phyloP scores from a whole-genome alignment of 495 filamentous ascomycete species.

The Penicilliopsis zonata region DNA sequence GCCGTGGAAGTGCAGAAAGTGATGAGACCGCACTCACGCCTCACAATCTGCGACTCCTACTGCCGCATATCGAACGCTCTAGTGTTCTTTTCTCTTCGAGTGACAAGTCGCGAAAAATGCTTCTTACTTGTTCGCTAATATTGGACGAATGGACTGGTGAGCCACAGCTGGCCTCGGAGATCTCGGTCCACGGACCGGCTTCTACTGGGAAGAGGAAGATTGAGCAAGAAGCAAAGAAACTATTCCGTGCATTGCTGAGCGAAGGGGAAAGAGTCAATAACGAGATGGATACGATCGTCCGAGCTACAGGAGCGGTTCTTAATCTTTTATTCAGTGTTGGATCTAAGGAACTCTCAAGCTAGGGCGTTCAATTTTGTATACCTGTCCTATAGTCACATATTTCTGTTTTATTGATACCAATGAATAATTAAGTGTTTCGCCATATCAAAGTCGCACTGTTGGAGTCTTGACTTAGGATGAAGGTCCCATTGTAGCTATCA shows the following conservation, averaged over 20 bases:
- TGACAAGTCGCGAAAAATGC: constrained; percentile 8
- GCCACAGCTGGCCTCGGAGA: constrained; percentile 22
- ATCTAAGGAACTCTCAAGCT: constrained; percentile 1
- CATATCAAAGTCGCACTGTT: too few species aligned
- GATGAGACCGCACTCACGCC: constrained; percentile 3
- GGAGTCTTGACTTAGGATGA: too few species aligned
- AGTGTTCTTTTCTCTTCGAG: constrained; percentile 25
- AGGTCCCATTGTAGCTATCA: too few species aligned
- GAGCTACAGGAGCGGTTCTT: constrained; percentile 23
- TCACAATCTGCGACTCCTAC: constrained; percentile 17
- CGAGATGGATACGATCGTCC: constrained; percentile 20
- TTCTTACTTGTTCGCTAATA: constrained; percentile 20
- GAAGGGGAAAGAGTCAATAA: constrained; percentile 14
- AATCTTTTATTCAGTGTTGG: constrained; percentile 17
- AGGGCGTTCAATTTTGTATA: too few species aligned
- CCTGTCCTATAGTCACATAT: too few species aligned
- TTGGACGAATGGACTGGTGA: constrained; percentile 32
- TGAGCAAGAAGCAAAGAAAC: constrained; percentile 24
- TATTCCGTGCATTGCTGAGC: constrained; percentile 26
- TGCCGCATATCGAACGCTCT: constrained; percentile 28
- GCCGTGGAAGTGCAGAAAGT: neutral
- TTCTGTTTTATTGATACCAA: too few species aligned
- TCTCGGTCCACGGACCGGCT: constrained; percentile 6
- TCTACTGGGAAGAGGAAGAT: constrained; percentile 14
- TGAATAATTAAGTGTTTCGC: too few species aligned